A percentile compares a stretch with the other conserved stretches of the same genome.
Evolutionary conservation across 2,329 filamentous ascomycete species (phyloP).

Genomic region (Aspergillus ustus): DNA sequence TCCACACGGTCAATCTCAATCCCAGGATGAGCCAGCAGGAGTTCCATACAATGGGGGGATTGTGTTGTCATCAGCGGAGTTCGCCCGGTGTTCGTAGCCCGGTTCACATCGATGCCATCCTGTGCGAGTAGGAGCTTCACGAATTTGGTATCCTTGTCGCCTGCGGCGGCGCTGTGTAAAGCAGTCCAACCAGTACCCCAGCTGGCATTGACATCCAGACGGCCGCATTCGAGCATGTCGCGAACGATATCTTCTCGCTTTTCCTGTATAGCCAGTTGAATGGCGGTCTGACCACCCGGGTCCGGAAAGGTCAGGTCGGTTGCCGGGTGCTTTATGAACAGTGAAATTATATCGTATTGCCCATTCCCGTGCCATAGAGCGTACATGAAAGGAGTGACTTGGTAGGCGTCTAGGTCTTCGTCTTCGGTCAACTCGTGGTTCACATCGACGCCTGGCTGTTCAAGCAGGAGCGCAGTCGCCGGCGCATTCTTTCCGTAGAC

Average conservation of each 20-base stretch:
- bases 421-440: neutral
- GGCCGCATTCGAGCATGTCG: neutral
- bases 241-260: neutral
- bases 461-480: neutral
- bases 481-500: neutral
- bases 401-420: neutral
- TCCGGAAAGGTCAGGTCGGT: neutral
- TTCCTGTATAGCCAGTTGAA: neutral
- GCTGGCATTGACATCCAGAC: neutral
- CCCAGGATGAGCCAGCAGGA: neutral
- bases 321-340: neutral
- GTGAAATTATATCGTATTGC: neutral
- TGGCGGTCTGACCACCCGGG: neutral
- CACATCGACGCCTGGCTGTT: neutral
- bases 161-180: neutral
- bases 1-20: neutral
- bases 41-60: neutral
- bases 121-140: constrained; percentile 1
- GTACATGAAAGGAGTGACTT: neutral
- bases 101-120: constrained; percentile 1
- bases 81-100: neutral
- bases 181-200: neutral
- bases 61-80: neutral
- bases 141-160: neutral
- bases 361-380: neutral